Conservation (phyloP, 345 rosid genomes). For the Sonneratia alba region DNA sequence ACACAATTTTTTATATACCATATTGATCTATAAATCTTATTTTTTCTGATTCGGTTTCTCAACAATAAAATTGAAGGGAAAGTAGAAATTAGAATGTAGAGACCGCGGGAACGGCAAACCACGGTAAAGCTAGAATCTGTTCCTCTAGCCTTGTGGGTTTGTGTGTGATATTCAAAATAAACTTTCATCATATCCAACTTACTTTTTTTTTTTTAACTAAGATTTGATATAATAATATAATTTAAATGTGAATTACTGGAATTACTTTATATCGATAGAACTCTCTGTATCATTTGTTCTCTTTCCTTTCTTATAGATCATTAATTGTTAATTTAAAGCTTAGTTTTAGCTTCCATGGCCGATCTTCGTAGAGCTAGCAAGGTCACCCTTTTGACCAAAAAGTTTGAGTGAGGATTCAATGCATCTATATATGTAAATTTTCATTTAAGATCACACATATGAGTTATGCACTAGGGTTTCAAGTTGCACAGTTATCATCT, state of each 20-base stretch:
- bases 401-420: neutral
- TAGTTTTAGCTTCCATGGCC: neutral
- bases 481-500: neutral
- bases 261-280: no score
- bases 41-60: no score
- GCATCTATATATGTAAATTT: no score
- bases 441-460: no score
- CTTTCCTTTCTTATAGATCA: no score
- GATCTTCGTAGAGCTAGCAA: neutral
- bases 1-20: no score
- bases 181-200: neutral
- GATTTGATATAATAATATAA: no score
- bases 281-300: no score
- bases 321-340: neutral
- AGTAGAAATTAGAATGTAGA: no score
- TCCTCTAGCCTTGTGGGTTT: neutral
- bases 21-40: no score
- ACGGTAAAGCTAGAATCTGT: neutral
- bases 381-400: slow-evolving; percentile 3
- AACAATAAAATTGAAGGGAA: neutral
- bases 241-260: no score
- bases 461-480: neutral
- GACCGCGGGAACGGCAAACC: neutral
- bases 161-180: neutral
- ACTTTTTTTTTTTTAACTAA: neutral